phyloP scores from a whole-genome alignment of 2,329 filamentous ascomycete species.

The Fusarium penzigii region DNA sequence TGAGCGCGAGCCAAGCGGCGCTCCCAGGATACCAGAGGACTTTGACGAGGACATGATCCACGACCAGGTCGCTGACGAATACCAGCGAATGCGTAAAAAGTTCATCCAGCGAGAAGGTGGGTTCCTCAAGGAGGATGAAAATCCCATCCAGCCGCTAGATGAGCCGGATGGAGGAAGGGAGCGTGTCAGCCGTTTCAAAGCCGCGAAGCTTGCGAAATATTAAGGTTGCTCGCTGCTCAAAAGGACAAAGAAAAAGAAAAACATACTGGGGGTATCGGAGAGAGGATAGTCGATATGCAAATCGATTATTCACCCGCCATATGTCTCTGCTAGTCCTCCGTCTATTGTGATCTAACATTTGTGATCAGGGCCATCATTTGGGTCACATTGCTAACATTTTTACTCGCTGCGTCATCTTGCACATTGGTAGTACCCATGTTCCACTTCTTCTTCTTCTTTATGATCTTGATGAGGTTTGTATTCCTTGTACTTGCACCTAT shows the following conservation, averaged over 20 bases:
- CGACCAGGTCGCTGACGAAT: conserved; percentile 78
- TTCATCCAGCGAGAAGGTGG: conserved; percentile 84
- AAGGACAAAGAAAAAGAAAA: conserved; percentile 12
- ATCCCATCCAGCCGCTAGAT: conserved; percentile 66
- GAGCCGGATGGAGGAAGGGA: conserved; percentile 64
- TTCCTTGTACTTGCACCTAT: not conserved
- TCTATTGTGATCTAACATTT: conserved; percentile 23
- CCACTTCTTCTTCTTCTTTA: not conserved
- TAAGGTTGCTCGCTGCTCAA: conserved; percentile 26
- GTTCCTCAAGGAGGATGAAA: conserved; percentile 72
- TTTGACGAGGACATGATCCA: conserved; percentile 70
- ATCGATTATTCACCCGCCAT: conserved; percentile 29
- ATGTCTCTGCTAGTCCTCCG: conserved; percentile 13
- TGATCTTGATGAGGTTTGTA: conserved; percentile 9
- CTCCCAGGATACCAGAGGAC: conserved; percentile 55
- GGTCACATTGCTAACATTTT: not conserved
- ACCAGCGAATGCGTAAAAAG: conserved; percentile 78
- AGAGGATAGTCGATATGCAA: conserved; percentile 28
- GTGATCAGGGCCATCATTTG: conserved; percentile 5
- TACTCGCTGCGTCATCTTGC: not conserved
- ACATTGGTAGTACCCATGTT: not conserved
- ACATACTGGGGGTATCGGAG: conserved; percentile 10
- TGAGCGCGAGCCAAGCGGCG: conserved; percentile 48
- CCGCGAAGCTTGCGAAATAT: conserved; percentile 61
- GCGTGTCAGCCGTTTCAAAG: conserved; percentile 73